A percentile compares a stretch with the other conserved stretches of the same genome.
Evolutionary conservation across 1,139 yeast genomes (phyloP).

Genomic region (Eremothecium coryli): DNA sequence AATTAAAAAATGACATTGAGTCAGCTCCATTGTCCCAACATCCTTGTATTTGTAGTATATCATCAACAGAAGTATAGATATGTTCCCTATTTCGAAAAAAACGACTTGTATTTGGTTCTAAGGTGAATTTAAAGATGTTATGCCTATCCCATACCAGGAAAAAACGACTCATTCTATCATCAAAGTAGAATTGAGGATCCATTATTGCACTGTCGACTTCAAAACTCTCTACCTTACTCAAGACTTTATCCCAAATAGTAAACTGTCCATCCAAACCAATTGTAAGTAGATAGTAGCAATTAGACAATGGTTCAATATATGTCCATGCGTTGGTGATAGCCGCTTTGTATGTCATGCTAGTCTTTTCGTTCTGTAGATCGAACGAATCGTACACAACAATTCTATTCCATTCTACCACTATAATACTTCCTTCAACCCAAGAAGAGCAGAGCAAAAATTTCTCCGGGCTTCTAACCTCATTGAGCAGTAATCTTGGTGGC

Average conservation of each 20-base stretch:
- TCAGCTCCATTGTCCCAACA: conserved; percentile 6
- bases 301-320: conserved; percentile 12
- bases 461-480: conserved; percentile 7
- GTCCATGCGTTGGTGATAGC: conserved; percentile 7
- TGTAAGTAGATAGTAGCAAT: conserved; percentile 12
- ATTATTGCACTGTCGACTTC: conserved; percentile 7
- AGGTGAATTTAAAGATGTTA: conserved; percentile 1
- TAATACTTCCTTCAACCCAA: neutral
- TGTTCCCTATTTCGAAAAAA: neutral
- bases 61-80: conserved; percentile 1
- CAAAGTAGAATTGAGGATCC: conserved; percentile 10
- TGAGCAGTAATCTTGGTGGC: conserved; percentile 1
- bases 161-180: conserved; percentile 12
- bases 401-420: conserved; percentile 6
- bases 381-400: neutral
- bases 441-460: conserved; percentile 5
- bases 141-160: conserved; percentile 10
- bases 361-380: neutral
- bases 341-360: neutral
- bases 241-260: conserved; percentile 11
- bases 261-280: conserved; percentile 16
- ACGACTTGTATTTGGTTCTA: neutral
- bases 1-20: conserved; percentile 1
- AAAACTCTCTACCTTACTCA: conserved; percentile 12
- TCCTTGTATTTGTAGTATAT: conserved; percentile 2